Evolutionary conservation across 345 rosid species (phyloP).

Genomic region (Syzygium grande): DNA sequence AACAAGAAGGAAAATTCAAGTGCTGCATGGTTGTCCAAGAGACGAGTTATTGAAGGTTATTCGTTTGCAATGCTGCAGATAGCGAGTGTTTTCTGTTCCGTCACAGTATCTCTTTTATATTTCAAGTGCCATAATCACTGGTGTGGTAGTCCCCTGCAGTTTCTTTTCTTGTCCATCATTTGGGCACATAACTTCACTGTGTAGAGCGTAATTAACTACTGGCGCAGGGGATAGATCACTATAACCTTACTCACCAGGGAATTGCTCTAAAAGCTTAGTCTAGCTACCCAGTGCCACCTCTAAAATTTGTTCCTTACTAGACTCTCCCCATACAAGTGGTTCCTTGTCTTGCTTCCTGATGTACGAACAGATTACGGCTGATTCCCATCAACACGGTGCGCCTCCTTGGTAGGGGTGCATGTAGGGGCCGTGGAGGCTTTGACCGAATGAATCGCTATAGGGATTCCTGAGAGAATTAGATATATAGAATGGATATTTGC

Average conservation of each 20-base stretch:
- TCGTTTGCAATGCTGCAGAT: not conserved
- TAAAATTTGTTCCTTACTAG: not conserved
- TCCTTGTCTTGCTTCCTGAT: not conserved
- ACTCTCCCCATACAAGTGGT: not conserved
- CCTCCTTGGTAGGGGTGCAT: not conserved
- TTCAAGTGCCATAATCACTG: not conserved
- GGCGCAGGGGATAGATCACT: not conserved
- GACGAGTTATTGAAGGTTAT: constrained; percentile 87
- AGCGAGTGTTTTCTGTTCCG: not conserved
- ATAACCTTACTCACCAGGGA: not conserved
- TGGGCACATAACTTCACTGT: not conserved
- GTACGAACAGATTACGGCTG: not conserved
- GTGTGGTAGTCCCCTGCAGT: not conserved
- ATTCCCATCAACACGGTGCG: not conserved
- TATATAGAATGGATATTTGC: not conserved
- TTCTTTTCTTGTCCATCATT: not conserved
- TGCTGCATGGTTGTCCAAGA: constrained; percentile 68
- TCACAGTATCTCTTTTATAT: not conserved
- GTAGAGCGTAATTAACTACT: not conserved
- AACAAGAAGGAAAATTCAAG: constrained; percentile 84
- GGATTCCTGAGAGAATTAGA: not conserved
- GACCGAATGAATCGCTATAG: not conserved
- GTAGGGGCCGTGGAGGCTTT: not conserved
- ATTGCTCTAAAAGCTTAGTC: not conserved
- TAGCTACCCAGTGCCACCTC: not conserved